Evolutionary conservation across 306 rosid species (phyloP).

Genomic region (Dalbergia cultrata): DNA sequence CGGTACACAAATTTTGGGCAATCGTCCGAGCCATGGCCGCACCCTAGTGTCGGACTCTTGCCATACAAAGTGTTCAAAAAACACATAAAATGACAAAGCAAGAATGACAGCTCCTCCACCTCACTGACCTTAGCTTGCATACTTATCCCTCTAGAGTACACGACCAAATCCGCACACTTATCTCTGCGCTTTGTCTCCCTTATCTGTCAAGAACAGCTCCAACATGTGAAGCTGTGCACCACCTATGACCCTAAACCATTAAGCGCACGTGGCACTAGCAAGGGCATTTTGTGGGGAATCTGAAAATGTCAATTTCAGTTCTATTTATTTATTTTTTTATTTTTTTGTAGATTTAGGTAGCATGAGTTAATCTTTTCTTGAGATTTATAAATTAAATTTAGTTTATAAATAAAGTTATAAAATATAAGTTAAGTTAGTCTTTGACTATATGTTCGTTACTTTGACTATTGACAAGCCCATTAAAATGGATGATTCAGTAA

Average conservation of each 20-base stretch:
- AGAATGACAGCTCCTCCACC: slow-evolving; percentile 62
- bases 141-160: too few relatives aligned
- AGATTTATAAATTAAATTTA: too few relatives aligned
- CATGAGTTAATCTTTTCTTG: too few relatives aligned
- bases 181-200: slow-evolving; percentile 62
- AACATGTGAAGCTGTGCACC: too few relatives aligned
- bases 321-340: too few relatives aligned
- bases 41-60: slow-evolving; percentile 68
- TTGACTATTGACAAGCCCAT: too few relatives aligned
- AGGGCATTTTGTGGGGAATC: not conserved
- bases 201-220: slow-evolving; percentile 30
- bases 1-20: slow-evolving; percentile 48
- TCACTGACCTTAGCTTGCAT: slow-evolving; percentile 1
- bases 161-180: slow-evolving; percentile 33
- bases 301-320: too few relatives aligned
- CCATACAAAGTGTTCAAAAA: slow-evolving; percentile 53
- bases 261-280: not conserved
- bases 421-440: too few relatives aligned
- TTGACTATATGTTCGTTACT: too few relatives aligned
- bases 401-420: too few relatives aligned
- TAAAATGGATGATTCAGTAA: too few relatives aligned
- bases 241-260: not conserved
- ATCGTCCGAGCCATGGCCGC: slow-evolving; percentile 59
- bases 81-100: slow-evolving; percentile 42
- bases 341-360: too few relatives aligned